A percentile compares a stretch with the other conserved stretches of the same genome.
phyloP scores from a whole-genome alignment of 2,329 filamentous ascomycete species.

The Cladosporium sp. region DNA sequence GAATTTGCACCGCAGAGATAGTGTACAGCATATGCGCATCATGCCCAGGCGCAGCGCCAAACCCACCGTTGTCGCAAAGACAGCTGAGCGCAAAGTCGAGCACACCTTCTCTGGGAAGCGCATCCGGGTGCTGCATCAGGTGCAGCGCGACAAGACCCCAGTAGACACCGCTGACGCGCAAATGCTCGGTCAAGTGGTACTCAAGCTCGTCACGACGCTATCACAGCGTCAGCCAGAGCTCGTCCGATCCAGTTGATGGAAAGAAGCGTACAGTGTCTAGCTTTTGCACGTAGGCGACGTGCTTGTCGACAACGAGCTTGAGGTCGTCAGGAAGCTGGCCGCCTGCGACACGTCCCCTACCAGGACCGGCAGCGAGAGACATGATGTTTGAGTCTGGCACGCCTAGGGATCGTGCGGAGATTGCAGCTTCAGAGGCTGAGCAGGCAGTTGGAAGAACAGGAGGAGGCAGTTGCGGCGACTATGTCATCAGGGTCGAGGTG shows the following conservation, averaged over 20 bases:
- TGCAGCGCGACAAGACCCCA: conserved; percentile 92
- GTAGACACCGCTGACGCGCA: conserved; percentile 93
- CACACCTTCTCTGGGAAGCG: conserved; percentile 75
- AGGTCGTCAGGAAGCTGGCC: conserved; percentile 48
- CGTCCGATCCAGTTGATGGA: conserved; percentile 22
- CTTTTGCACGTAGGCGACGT: conserved; percentile 91
- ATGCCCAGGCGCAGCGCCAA: conserved; percentile 90
- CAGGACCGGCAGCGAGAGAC: conserved; percentile 63
- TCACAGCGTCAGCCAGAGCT: conserved; percentile 30
- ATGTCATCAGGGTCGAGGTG: conserved; percentile 14
- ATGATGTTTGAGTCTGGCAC: conserved; percentile 41
- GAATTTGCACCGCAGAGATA: conserved; percentile 89
- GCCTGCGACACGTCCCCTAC: conserved; percentile 50
- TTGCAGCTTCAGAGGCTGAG: conserved; percentile 16
- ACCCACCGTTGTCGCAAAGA: conserved; percentile 83
- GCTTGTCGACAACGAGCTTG: conserved; percentile 61
- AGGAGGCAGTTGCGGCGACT: conserved; percentile 7
- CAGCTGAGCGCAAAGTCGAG: conserved; percentile 96
- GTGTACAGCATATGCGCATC: conserved; percentile 97
- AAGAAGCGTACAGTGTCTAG: conserved; percentile 72
- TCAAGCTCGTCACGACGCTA: conserved; percentile 90
- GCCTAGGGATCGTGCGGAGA: conserved; percentile 16
- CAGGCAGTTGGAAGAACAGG: conserved; percentile 16
- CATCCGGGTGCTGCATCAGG: conserved; percentile 77
- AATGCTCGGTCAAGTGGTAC: conserved; percentile 96